Percentiles rank a stretch among this genome's conserved stretches.
Conservation (phyloP, 116 monocot species). For the Posidonia oceanica region DNA sequence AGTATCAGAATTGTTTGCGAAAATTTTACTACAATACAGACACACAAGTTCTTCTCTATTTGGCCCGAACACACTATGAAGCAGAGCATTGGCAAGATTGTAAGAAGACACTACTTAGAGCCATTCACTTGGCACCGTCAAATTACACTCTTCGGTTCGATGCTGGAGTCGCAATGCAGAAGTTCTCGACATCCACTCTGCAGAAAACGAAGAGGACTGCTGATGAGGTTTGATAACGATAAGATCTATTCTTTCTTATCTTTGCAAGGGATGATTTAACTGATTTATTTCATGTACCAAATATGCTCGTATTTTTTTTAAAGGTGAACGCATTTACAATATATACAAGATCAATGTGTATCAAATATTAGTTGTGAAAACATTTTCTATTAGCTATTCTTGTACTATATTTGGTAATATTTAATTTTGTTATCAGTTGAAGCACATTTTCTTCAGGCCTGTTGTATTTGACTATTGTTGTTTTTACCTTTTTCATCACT, state of each 20-base stretch:
- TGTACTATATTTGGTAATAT: too few relatives aligned
- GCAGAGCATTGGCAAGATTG: slow-evolving; percentile 99
- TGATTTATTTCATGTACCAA: too few relatives aligned
- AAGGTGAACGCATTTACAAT: too few relatives aligned
- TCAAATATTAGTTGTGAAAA: too few relatives aligned
- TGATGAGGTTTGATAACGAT: slow-evolving; percentile 60
- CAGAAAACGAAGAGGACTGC: slow-evolving; percentile 82
- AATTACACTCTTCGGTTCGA: slow-evolving; percentile 85
- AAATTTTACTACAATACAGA: slow-evolving; percentile 91
- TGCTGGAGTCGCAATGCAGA: slow-evolving; percentile 98
- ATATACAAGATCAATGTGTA: too few relatives aligned
- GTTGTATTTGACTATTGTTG: too few relatives aligned
- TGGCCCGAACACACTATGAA: slow-evolving; percentile 89
- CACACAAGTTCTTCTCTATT: slow-evolving; percentile 66
- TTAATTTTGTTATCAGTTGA: too few relatives aligned
- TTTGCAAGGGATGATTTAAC: too few relatives aligned
- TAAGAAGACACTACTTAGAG: slow-evolving; percentile 82
- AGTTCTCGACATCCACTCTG: slow-evolving; percentile 84
- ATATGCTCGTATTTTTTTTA: too few relatives aligned
- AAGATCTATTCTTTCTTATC: neutral
- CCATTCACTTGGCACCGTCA: slow-evolving; percentile 89
- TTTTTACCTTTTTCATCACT: too few relatives aligned
- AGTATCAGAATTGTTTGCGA: slow-evolving; percentile 96
- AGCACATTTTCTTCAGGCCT: too few relatives aligned
- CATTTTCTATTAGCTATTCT: too few relatives aligned